A percentile compares a stretch with the other conserved stretches of the same genome.
Evolutionary conservation across 495 filamentous ascomycete genomes (phyloP).

Genomic region (Bathelium albidoporum): DNA sequence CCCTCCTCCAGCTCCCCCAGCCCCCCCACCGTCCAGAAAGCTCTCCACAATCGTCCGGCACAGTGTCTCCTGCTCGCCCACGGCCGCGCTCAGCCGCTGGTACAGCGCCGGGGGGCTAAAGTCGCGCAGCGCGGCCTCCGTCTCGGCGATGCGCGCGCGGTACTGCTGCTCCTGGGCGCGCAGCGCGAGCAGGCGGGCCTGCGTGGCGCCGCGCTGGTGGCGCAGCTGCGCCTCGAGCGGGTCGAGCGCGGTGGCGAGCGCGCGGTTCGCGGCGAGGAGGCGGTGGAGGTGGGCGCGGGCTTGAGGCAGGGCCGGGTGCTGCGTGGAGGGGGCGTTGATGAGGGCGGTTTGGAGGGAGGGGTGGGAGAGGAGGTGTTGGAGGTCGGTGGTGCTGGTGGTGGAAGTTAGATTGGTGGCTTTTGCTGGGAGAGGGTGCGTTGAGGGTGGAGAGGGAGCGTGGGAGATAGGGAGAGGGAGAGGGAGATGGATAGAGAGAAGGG

Average conservation of each 20-base stretch:
- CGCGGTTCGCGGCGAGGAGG: constrained; percentile 57
- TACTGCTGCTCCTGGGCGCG: constrained; percentile 84
- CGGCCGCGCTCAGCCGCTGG: constrained; percentile 58
- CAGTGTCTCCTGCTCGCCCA: constrained; percentile 74
- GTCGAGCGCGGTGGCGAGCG: constrained; percentile 50
- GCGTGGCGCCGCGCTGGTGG: constrained; percentile 53
- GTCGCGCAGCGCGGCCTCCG: constrained; percentile 73
- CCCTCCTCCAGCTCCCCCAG: constrained; percentile 39
- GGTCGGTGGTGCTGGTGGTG: constrained; percentile 27
- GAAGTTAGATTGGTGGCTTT: too few relatives aligned
- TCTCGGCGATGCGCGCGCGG: constrained; percentile 75
- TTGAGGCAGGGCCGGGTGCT: constrained; percentile 49
- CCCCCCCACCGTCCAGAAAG: constrained; percentile 38
- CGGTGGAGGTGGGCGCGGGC: constrained; percentile 45
- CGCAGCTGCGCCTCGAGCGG: constrained; percentile 51
- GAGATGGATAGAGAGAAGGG: neutral
- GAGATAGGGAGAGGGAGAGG: constrained; percentile 5
- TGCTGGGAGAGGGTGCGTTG: too few relatives aligned
- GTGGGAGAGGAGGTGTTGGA: constrained; percentile 28
- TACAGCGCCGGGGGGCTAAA: constrained; percentile 81
- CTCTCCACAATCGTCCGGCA: constrained; percentile 80
- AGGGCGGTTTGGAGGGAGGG: constrained; percentile 30
- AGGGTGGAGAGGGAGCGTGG: neutral
- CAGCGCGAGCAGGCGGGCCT: constrained; percentile 70
- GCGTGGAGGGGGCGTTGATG: constrained; percentile 47